Evolutionary conservation across 805 yeast species (phyloP).

Genomic region (Millerago galiae): DNA sequence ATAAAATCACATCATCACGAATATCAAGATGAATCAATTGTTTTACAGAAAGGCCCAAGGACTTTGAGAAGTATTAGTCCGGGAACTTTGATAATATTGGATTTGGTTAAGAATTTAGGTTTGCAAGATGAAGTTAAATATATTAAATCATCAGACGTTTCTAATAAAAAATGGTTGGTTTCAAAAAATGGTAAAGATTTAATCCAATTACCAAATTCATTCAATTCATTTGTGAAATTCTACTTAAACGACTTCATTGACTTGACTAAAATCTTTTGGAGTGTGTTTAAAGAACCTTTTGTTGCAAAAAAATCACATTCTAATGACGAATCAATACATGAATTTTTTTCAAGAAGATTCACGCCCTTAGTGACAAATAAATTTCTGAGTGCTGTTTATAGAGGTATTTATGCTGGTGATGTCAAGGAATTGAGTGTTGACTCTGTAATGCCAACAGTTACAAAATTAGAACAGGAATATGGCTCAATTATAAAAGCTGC

Average conservation of each 20-base stretch:
- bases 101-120: constrained; percentile 44
- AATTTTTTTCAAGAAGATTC: constrained; percentile 64
- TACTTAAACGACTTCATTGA: constrained; percentile 28
- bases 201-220: constrained; percentile 46
- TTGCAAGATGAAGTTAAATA: constrained; percentile 47
- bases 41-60: constrained; percentile 83
- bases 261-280: constrained; percentile 37
- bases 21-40: constrained; percentile 23
- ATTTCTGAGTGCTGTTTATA: constrained; percentile 72
- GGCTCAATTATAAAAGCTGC: constrained; percentile 52
- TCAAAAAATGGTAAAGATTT: constrained; percentile 36
- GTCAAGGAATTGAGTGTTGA: constrained; percentile 56
- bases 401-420: constrained; percentile 93
- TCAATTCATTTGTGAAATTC: constrained; percentile 30
- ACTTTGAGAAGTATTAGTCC: constrained; percentile 79
- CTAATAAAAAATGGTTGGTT: constrained; percentile 68
- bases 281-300: constrained; percentile 48
- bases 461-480: constrained; percentile 48
- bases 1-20: constrained; percentile 42
- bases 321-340: constrained; percentile 66
- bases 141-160: constrained; percentile 48
- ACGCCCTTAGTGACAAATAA: constrained; percentile 48
- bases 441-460: constrained; percentile 50
- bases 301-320: constrained; percentile 21
- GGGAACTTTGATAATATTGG: constrained; percentile 67